Base-by-base conservation (phyloP, 1,284 basidiomycete species). In the Sporisorium reilianum region DNA sequence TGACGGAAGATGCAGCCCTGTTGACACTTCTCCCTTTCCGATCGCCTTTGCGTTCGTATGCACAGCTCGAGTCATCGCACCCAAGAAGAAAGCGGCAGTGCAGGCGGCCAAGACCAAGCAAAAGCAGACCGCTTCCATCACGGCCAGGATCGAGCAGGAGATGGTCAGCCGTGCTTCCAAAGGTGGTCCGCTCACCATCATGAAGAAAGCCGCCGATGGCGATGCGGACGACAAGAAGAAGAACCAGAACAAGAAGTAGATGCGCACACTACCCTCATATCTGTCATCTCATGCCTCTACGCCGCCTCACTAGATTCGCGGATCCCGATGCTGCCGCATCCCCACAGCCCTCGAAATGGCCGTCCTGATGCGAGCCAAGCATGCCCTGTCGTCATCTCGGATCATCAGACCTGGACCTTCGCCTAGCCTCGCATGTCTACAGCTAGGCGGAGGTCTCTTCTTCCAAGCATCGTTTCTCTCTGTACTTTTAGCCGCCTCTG, bases 131-230 rank as follows among this genome's bases (percentile, higher is more conserved):
- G 76, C 59, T 3, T 59, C 76, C 38, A 75, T 76, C 40, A 76
- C 73, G 0, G 57, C 70, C 7, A 55, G 64, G 42, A 78, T 78
- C 52, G 76, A 78, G 55, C 59, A 67, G 34, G 76, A 78, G 52
- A 78, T 78, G 76, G 76, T 72, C 40, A 65, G 73, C 51, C 48
- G 76, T 28, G 76, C 76, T 1, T 59, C 69, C 36, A 72, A 72
- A 28, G 76, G 76, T 40, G 76, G 76, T 2, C 76, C 76, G 6
- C 56, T 78, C 20, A 94, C 94, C 32, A 95, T 97, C 81, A 98
- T 90, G 41, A 94, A 96, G 48, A 94, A 93, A 78, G 98, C 89
- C 40, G 93, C 95, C 87, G 97, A 97, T 49, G 90, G 88, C 22
- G 93, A 92, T 77, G 90, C 89, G 26, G 63, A 68, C 25, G 64